phyloP scores from a whole-genome alignment of 139 green algal genomes.

The Chlamydomonas sp. region DNA sequence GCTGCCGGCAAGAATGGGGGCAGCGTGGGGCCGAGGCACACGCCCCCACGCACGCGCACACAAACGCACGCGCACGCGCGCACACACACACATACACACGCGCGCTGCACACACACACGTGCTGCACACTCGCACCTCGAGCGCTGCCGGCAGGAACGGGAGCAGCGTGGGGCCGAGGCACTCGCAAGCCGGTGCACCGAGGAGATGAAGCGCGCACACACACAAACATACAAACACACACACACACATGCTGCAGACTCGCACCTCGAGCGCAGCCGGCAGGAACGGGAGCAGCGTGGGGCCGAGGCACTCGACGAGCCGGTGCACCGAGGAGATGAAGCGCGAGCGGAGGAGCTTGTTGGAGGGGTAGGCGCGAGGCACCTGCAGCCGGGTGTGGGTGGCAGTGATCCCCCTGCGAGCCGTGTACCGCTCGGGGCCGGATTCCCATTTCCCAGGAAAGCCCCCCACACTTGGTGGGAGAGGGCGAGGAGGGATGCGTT shows the following conservation, averaged over 20 bases:
- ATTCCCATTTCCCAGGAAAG: no score
- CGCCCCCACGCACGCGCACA: constrained; percentile 80
- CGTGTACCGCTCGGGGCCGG: no score
- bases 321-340: constrained; percentile 75
- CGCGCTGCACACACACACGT: no score
- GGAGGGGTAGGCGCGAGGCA: constrained; percentile 42
- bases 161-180: constrained; percentile 35
- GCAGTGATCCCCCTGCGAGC: no score
- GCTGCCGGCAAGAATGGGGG: constrained; percentile 50
- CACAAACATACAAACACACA: no score
- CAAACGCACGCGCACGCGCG: constrained; percentile 69
- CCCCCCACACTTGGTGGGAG: no score
- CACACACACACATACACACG: no score
- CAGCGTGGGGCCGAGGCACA: constrained; percentile 38
- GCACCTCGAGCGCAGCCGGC: constrained; percentile 46
- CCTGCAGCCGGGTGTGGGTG: not conserved
- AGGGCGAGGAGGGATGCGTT: no score
- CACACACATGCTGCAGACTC: constrained; percentile 49
- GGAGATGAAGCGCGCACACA: constrained; percentile 65
- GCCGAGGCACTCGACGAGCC: constrained; percentile 67
- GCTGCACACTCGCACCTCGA: constrained; percentile 54
- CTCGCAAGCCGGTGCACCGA: constrained; percentile 85
- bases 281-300: constrained; percentile 47
- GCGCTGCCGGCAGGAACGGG: constrained; percentile 43
- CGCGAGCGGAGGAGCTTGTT: constrained; percentile 55